phyloP scores from a whole-genome alignment of 116 monocot genomes.

The Dioscorea cayenensis region DNA sequence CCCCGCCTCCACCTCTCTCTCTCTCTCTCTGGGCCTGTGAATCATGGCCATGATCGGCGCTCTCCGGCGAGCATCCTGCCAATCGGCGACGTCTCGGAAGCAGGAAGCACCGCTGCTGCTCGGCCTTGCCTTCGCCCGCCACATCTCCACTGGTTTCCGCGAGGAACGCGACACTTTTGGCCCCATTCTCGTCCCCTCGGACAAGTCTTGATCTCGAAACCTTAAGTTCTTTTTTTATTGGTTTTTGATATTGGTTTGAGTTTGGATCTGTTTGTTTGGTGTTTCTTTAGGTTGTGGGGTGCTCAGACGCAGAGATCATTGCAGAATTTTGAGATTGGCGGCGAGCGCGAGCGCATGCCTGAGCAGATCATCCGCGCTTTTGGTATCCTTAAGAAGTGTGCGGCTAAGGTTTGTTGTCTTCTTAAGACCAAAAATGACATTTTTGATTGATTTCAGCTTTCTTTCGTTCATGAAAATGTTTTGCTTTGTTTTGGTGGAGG shows the following conservation, averaged over 20 bases:
- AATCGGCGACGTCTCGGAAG: neutral
- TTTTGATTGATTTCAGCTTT: neutral
- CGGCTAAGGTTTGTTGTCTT: slow-evolving; percentile 58
- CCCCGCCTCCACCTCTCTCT: neutral
- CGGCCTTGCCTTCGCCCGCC: slow-evolving; percentile 8
- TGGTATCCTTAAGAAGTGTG: slow-evolving; percentile 94
- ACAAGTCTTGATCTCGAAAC: slow-evolving; percentile 38
- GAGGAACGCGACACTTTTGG: slow-evolving; percentile 94
- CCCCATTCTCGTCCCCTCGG: slow-evolving; percentile 70
- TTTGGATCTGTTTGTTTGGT: neutral
- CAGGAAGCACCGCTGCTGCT: slow-evolving; percentile 7
- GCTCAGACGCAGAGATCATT: slow-evolving; percentile 97
- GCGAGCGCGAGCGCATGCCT: slow-evolving; percentile 80
- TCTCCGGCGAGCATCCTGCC: slow-evolving; percentile 21
- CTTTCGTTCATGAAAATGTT: neutral
- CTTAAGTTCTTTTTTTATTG: neutral
- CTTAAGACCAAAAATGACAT: neutral
- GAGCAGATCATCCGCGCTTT: slow-evolving; percentile 83
- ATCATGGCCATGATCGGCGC: slow-evolving; percentile 24
- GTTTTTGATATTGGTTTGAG: neutral
- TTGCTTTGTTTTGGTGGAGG: neutral
- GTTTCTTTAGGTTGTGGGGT: slow-evolving; percentile 62
- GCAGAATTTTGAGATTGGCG: slow-evolving; percentile 97
- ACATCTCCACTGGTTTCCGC: slow-evolving; percentile 50
- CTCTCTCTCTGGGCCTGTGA: neutral